phyloP scores from a whole-genome alignment of 495 filamentous ascomycete genomes.

The Penicillium arizonense region DNA sequence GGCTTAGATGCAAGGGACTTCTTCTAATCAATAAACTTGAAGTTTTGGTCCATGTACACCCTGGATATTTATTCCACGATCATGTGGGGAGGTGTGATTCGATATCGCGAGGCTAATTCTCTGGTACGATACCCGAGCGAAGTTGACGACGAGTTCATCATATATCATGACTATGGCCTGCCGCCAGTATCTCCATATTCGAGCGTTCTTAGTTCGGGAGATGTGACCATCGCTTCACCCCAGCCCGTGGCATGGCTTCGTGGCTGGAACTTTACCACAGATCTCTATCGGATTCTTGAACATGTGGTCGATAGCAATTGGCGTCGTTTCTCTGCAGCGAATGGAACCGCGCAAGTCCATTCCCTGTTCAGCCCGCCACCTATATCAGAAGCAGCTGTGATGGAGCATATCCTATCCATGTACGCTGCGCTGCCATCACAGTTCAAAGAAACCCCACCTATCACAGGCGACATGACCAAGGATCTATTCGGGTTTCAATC shows the following conservation, averaged over 20 bases:
- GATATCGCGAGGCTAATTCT: slow-evolving; percentile 42
- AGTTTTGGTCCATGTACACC: slow-evolving; percentile 56
- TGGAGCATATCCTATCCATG: slow-evolving; percentile 36
- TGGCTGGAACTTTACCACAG: slow-evolving; percentile 52
- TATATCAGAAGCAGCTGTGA: slow-evolving; percentile 26
- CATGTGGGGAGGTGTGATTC: slow-evolving; percentile 47
- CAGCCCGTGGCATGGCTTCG: slow-evolving; percentile 39
- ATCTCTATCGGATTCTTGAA: slow-evolving; percentile 50
- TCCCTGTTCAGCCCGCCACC: slow-evolving; percentile 23
- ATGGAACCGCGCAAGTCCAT: slow-evolving; percentile 28
- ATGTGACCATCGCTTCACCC: slow-evolving; percentile 9
- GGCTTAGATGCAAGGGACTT: no score
- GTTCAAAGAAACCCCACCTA: slow-evolving; percentile 34
- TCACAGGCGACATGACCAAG: slow-evolving; percentile 25
- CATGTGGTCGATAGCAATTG: slow-evolving; percentile 38
- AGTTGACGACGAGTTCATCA: slow-evolving; percentile 42
- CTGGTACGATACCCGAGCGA: slow-evolving; percentile 45
- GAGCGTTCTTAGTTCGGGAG: slow-evolving; percentile 1
- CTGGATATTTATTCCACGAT: slow-evolving; percentile 49
- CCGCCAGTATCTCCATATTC: slow-evolving; percentile 16
- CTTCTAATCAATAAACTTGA: neutral
- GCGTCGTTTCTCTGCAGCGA: slow-evolving; percentile 24
- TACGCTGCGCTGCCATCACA: slow-evolving; percentile 35
- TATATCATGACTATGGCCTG: slow-evolving; percentile 22
- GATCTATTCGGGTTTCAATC: slow-evolving; percentile 48